Evolutionary conservation across 2,329 filamentous ascomycete species (phyloP), one percentile per base, ranked within the genome.

Genomic region (Talaromyces sp.): DNA sequence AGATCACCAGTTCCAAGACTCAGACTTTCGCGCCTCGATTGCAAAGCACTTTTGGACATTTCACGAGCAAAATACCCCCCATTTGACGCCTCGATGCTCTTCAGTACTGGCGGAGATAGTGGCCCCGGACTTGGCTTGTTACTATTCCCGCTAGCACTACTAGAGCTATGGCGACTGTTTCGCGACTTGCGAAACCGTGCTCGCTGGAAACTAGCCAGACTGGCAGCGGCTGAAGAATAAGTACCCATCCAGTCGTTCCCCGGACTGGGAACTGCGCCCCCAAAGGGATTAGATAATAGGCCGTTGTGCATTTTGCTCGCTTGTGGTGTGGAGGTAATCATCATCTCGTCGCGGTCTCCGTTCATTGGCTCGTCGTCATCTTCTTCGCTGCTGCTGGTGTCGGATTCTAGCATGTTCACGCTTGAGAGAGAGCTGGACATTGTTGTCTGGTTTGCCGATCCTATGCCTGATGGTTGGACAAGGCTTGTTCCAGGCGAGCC

Each of bases 1-100:
- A 97, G 80, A 71, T 96, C 92, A 70, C 95, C 93, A 17, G 93
- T 93, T 43, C 93, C 92, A 81, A 95, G 88, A 69, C 91, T 96
- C 67, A 98, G 88, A 76, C 92, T 97, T 77, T 97, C 93, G 51
- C 94, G 85, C 53, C 94, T 85, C 8, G 90, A 85, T 49, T 83
- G 77, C 7, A 81, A 76, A 61, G 75, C 82, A 61, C 80, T 79
- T 65, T 81, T 80, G 5, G 79, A 78, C 47, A 81, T 77, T 65
- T 84, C 83, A 51, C 79, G 77, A 1, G 80, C 81, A 73, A 89
- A 87, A 71, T 86, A 88, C 13, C 84, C 83, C 61, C 79, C 81
- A 40, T 76, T 77, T 5, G 79, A 77, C 51, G 80, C 81, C 67
- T 88, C 85, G 27, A 85, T 82, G 61, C 82, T 86, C 68, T 83